Percentiles rank a stretch among this genome's conserved stretches.
phyloP scores from a whole-genome alignment of 176 grass and related monocot genomes.

The Pharus latifolius region DNA sequence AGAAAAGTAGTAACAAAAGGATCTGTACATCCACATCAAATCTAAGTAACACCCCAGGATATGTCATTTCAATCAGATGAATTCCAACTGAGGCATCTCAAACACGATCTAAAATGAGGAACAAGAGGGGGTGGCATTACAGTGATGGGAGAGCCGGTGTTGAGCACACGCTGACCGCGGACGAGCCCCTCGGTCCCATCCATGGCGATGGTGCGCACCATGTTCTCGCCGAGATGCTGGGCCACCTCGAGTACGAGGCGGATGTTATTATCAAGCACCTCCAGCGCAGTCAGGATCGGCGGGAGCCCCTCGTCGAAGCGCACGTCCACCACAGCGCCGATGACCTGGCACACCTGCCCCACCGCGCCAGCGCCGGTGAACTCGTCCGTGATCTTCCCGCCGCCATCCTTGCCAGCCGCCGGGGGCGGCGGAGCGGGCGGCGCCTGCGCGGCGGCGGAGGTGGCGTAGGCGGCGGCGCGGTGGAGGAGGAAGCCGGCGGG shows the following conservation, averaged over 20 bases:
- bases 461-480: slow-evolving; percentile 47
- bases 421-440: slow-evolving; percentile 18
- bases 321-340: slow-evolving; percentile 74
- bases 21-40: slow-evolving; percentile 5
- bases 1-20: not conserved
- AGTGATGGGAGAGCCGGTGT: slow-evolving; percentile 89
- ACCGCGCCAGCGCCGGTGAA: slow-evolving; percentile 70
- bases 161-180: slow-evolving; percentile 77
- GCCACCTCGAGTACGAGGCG: slow-evolving; percentile 90
- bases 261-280: slow-evolving; percentile 85
- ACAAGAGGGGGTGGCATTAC: slow-evolving; percentile 22
- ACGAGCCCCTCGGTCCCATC: slow-evolving; percentile 86
- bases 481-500: slow-evolving; percentile 50
- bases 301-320: slow-evolving; percentile 71
- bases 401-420: slow-evolving; percentile 27
- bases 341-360: slow-evolving; percentile 66
- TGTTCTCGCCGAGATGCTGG: slow-evolving; percentile 94
- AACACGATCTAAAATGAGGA: not conserved
- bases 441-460: slow-evolving; percentile 32
- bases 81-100: not conserved
- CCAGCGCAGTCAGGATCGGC: slow-evolving; percentile 80
- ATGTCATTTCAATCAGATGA: not conserved
- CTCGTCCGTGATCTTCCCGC: slow-evolving; percentile 50
- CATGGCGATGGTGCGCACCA: slow-evolving; percentile 92
- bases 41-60: not conserved